Evolutionary conservation across 73 alveolate species (phyloP), one percentile per base, ranked within the genome.

Genomic region (Tetrahymena malaccensis): DNA sequence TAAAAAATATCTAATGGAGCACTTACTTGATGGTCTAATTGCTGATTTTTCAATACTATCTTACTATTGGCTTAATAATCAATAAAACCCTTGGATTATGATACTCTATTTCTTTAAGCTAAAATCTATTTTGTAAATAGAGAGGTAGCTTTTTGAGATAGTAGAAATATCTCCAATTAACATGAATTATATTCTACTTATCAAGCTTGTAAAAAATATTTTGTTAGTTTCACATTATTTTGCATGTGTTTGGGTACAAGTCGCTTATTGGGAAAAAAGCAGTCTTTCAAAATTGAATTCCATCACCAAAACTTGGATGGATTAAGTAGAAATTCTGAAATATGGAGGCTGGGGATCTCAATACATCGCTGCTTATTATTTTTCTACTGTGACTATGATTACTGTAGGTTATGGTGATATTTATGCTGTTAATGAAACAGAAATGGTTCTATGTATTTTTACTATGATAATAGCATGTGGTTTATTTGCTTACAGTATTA

Each of bases 191-290:
- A 85, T 95, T 31, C 70, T 35, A n/a, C 55, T 95, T 43, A 33
- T 95, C 34, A 43, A 93, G 94, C 83, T 95, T 8, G 89, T 85
- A 34, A 37, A 43, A 44, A 95, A 93, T 16, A 35, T 95, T 7
- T 27, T 95, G n/a, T 10, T 89, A 43, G 94, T 95, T 34, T 35
- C 94, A 43, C 97, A 95, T 93, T 50, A 85, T 16, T 95, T 95
- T 89, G 94, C 95, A 34, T 95, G 97, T 55, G 83, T 89, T 33
- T 95, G 97, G 97, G 93, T 95, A 85, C 55, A 43, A 37, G 84
- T 95, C 4, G 55, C 95, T 35, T 11, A 84, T 27, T 56, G 94
- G 83, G 94, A 57, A 21, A 15, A 44, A 10, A 34, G 44, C 4
- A 19, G 37, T n/a, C 34, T 70, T n/a, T n/a, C 35, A 25, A 70